Percentiles rank a stretch among this genome's conserved stretches.
Conservation (phyloP, 2,329 filamentous ascomycete species). For the Trichoderma koningiopsis region DNA sequence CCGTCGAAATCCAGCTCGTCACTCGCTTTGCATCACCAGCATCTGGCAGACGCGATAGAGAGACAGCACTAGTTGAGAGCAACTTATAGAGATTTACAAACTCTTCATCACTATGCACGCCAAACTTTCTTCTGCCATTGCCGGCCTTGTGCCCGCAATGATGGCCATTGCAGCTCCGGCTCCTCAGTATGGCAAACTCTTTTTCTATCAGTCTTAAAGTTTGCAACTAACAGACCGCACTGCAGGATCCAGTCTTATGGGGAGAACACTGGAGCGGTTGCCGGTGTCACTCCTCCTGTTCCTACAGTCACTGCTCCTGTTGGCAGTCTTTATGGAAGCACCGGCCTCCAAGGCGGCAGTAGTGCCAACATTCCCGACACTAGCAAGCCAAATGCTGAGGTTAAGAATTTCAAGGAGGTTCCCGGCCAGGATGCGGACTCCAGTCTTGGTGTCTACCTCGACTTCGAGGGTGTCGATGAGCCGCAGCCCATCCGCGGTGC, state of each 20-base stretch:
- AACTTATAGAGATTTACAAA: neutral
- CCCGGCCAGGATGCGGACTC: slow-evolving; percentile 53
- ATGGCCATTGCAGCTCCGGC: slow-evolving; percentile 18
- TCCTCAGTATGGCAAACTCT: slow-evolving; percentile 11
- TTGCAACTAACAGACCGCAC: neutral
- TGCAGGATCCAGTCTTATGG: slow-evolving; percentile 44
- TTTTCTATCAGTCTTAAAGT: neutral
- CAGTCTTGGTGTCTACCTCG: slow-evolving; percentile 54
- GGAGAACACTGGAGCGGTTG: slow-evolving; percentile 47
- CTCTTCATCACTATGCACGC: slow-evolving; percentile 11
- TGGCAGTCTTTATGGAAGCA: slow-evolving; percentile 46
- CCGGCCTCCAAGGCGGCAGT: slow-evolving; percentile 45
- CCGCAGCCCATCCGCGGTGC: slow-evolving; percentile 59
- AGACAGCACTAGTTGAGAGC: neutral
- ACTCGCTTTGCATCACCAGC: neutral
- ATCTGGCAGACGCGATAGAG: neutral
- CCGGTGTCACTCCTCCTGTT: slow-evolving; percentile 43
- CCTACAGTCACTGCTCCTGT: slow-evolving; percentile 42
- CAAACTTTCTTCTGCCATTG: slow-evolving; percentile 17
- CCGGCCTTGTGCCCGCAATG: slow-evolving; percentile 22
- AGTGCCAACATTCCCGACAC: slow-evolving; percentile 41
- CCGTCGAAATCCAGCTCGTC: neutral
- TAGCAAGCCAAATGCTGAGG: slow-evolving; percentile 43
- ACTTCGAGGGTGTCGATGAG: slow-evolving; percentile 54
- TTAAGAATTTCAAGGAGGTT: slow-evolving; percentile 46